These are phyloP conservation scores for Hygrocybe punicea DNA, from an alignment of 768 basidiomycete genomes.

Conservation along the genomic window DNA sequence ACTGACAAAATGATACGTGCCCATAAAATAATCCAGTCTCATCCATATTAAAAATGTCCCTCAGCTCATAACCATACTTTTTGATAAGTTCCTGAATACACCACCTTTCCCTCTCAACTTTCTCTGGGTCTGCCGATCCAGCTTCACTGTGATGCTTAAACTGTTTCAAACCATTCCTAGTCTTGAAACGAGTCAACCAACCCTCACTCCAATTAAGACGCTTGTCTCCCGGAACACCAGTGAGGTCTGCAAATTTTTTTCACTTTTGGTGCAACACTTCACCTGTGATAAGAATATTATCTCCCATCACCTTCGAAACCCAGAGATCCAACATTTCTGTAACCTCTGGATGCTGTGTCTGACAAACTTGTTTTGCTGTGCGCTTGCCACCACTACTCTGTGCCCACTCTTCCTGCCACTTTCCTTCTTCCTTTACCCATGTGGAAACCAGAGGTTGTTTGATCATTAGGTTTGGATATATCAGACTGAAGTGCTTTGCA, in stretches of 20 bases:
- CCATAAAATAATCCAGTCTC: conserved; percentile 37
- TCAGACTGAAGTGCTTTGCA: no score
- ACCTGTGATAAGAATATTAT: conserved; percentile 32
- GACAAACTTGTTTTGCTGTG: conserved; percentile 27
- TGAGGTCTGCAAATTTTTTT: conserved; percentile 31
- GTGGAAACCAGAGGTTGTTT: no score
- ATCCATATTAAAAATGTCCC: conserved; percentile 41
- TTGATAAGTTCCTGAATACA: conserved; percentile 27
- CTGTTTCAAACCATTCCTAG: conserved; percentile 21
- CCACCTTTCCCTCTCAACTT: conserved; percentile 24
- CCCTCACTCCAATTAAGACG: conserved; percentile 33
- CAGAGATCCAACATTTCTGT: conserved; percentile 39
- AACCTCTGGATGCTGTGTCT: no score
- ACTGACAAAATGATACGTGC: no score
- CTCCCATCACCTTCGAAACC: conserved; percentile 33
- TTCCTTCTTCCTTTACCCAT: no score
- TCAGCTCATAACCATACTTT: conserved; percentile 24
- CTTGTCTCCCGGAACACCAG: conserved; percentile 32
- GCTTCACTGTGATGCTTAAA: conserved; percentile 35
- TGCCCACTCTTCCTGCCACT: no score
- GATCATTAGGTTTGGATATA: no score
- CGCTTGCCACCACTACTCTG: no score
- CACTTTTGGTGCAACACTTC: conserved; percentile 37
- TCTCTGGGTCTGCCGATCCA: conserved; percentile 22
- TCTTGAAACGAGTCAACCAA: conserved; percentile 31